Conservation (phyloP, 2,329 filamentous ascomycete genomes). For the Colletotrichum sp. region DNA sequence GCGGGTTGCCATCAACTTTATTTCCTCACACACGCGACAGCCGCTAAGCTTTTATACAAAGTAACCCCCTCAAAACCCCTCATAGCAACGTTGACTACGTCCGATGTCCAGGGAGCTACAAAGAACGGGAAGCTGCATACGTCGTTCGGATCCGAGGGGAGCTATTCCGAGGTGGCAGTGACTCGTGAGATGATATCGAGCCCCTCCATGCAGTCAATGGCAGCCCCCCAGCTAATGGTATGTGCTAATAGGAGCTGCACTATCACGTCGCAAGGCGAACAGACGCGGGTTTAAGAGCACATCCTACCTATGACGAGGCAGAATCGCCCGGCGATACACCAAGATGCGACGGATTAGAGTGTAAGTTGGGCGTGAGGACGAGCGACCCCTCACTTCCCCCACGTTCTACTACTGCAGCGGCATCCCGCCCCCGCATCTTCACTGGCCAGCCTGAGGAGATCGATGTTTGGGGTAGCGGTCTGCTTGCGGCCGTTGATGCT, state of each 20-base stretch:
- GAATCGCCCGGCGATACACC: neutral
- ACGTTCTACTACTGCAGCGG: slow-evolving; percentile 34
- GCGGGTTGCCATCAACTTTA: neutral
- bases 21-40: neutral
- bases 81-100: neutral
- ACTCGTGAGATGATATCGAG: neutral
- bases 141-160: neutral
- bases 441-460: neutral
- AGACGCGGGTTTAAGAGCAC: neutral
- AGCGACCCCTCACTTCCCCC: slow-evolving; percentile 32
- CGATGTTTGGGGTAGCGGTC: neutral
- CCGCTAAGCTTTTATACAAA: slow-evolving; percentile 9
- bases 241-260: slow-evolving; percentile 4
- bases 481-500: slow-evolving; percentile 3
- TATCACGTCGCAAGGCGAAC: neutral
- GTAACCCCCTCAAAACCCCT: neutral
- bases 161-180: neutral
- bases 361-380: neutral
- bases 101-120: neutral
- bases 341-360: slow-evolving; percentile 16
- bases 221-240: neutral
- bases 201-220: neutral
- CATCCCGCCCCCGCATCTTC: slow-evolving; percentile 6
- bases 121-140: neutral
- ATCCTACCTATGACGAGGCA: slow-evolving; percentile 1